These are phyloP conservation scores for Fusarium tricinctum DNA, from an alignment of 2,329 filamentous ascomycete species.

Conservation along the genomic window DNA sequence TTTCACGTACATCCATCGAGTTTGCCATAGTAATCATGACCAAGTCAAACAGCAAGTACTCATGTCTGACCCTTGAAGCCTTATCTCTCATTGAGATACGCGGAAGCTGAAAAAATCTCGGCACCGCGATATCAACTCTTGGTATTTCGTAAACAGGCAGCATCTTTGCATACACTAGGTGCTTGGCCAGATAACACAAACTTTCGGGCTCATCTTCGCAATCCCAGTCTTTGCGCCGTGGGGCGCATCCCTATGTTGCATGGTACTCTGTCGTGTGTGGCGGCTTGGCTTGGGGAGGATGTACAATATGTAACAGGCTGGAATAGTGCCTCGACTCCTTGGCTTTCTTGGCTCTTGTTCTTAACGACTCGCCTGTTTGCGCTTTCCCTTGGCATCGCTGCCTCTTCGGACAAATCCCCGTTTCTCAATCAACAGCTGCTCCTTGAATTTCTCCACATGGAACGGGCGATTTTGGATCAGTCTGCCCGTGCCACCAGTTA, in stretches of 20 bases:
- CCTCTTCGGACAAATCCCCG: constrained; percentile 42
- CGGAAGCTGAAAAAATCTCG: constrained; percentile 13
- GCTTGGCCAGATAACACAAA: constrained; percentile 42
- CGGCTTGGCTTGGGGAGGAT: constrained; percentile 39
- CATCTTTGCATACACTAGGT: constrained; percentile 13
- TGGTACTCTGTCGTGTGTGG: constrained; percentile 37
- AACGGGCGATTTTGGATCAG: constrained; percentile 26
- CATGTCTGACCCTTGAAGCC: not conserved
- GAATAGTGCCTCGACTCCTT: constrained; percentile 35
- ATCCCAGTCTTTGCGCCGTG: constrained; percentile 22
- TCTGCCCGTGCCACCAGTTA: constrained; percentile 32
- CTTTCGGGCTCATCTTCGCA: constrained; percentile 29
- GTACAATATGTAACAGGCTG: constrained; percentile 44
- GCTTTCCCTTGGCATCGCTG: constrained; percentile 41
- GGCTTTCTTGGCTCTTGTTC: constrained; percentile 36
- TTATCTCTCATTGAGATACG: constrained; percentile 30
- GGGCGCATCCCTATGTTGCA: constrained; percentile 22
- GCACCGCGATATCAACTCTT: constrained; percentile 35
- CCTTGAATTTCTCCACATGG: constrained; percentile 30
- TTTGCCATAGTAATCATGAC: not conserved
- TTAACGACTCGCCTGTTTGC: constrained; percentile 32
- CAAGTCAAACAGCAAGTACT: not conserved
- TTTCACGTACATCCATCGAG: not conserved
- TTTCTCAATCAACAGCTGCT: constrained; percentile 24
- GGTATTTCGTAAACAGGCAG: constrained; percentile 26